Evolutionary conservation across 1,284 basidiomycete species (phyloP).

Genomic region (Trichosporon sp.): DNA sequence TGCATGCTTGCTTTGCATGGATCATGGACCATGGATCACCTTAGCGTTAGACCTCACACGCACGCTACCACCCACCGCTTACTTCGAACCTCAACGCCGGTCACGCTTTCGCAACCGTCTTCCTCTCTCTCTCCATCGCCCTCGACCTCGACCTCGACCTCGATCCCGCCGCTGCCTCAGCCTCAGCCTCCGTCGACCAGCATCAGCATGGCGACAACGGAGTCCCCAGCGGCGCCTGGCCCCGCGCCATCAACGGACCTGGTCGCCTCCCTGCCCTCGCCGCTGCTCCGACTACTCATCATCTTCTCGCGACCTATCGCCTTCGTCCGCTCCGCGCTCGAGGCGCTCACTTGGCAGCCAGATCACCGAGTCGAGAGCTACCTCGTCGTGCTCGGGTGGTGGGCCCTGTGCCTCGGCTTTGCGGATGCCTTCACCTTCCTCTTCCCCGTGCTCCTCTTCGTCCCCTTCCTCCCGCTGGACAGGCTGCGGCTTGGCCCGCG

Average conservation of each 20-base stretch:
- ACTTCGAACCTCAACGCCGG: too few species aligned
- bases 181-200: too few species aligned
- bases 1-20: too few species aligned
- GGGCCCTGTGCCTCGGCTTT: constrained; percentile 65
- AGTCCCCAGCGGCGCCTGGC: background rate
- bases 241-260: constrained; percentile 27
- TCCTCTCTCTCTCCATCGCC: background rate
- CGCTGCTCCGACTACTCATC: constrained; percentile 45
- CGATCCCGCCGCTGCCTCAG: too few species aligned
- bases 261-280: constrained; percentile 42
- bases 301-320: constrained; percentile 56
- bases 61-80: too few species aligned
- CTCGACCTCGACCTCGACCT: background rate
- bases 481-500: constrained; percentile 47
- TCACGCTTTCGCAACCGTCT: too few species aligned
- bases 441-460: constrained; percentile 39
- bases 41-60: background rate
- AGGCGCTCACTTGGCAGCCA: constrained; percentile 61
- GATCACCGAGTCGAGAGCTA: constrained; percentile 60
- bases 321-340: constrained; percentile 50
- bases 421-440: constrained; percentile 54
- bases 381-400: constrained; percentile 65
- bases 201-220: constrained; percentile 7
- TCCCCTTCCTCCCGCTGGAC: constrained; percentile 30
- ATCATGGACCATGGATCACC: too few species aligned